Conservation (phyloP, 2,329 filamentous ascomycete species). For the Plenodomus biglobosus region DNA sequence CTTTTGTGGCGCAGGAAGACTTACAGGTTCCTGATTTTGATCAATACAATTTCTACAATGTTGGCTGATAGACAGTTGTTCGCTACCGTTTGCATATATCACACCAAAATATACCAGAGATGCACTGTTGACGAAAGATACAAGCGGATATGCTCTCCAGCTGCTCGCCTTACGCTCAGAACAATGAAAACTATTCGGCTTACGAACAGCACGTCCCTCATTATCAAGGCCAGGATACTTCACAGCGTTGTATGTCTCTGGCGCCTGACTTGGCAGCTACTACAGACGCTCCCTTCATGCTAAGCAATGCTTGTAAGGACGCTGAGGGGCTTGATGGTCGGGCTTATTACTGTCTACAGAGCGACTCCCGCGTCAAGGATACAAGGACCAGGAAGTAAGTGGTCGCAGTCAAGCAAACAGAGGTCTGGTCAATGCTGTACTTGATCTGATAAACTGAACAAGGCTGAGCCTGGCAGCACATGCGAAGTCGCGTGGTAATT, state of each 20-base stretch:
- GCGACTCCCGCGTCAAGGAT: neutral
- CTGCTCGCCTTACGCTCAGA: no score
- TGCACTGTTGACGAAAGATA: no score
- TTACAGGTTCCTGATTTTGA: conserved; percentile 23
- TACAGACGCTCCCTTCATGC: neutral
- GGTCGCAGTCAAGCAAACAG: neutral
- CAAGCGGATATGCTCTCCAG: no score
- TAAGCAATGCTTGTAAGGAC: neutral
- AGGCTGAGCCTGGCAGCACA: neutral
- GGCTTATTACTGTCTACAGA: neutral
- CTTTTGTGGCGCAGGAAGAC: conserved; percentile 32
- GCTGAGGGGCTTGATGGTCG: neutral
- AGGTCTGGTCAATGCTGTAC: neutral
- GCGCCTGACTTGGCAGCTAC: no score
- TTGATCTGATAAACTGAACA: neutral
- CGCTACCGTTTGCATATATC: no score
- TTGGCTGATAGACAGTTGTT: conserved; percentile 7
- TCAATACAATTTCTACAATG: conserved; percentile 32
- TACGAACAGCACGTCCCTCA: no score
- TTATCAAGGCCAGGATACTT: neutral
- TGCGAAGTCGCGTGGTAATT: neutral
- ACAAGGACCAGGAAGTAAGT: neutral
- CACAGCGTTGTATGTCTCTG: no score
- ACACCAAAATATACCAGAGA: no score
- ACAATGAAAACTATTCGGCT: no score